These are phyloP conservation scores for Medicago arabica DNA, from an alignment of 306 rosid genomes.

Conservation along the genomic window DNA sequence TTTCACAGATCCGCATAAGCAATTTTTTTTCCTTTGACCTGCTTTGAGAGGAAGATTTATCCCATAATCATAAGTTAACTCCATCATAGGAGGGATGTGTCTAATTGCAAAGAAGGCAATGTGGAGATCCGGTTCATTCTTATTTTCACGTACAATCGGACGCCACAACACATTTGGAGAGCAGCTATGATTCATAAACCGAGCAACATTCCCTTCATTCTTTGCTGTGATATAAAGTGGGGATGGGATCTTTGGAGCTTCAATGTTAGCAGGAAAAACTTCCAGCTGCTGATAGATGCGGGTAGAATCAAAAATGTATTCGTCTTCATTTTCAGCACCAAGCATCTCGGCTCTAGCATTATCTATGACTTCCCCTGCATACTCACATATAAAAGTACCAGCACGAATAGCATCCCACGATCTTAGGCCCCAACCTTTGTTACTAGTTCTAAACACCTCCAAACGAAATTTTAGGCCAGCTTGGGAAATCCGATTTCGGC, in stretches of 20 bases:
- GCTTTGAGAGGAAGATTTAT: conserved; percentile 58
- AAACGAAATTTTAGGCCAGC: conserved; percentile 71
- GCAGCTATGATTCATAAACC: conserved; percentile 97
- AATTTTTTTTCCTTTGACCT: conserved; percentile 74
- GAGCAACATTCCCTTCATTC: conserved; percentile 86
- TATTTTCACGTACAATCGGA: conserved; percentile 70
- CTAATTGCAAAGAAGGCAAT: conserved; percentile 72
- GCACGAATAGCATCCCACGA: conserved; percentile 95
- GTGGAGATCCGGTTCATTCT: conserved; percentile 68
- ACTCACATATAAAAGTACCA: conserved; percentile 83
- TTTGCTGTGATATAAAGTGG: conserved; percentile 73
- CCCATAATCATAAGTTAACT: conserved; percentile 93
- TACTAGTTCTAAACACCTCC: conserved; percentile 82
- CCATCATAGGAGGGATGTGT: conserved; percentile 89
- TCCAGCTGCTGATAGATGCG: conserved; percentile 74
- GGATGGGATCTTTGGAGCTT: conserved; percentile 66
- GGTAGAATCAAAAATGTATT: conserved; percentile 76
- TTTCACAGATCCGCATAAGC: conserved; percentile 75
- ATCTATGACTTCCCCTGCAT: conserved; percentile 85
- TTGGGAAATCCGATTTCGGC: conserved; percentile 79
- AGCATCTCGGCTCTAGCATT: conserved; percentile 65
- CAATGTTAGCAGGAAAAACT: conserved; percentile 69
- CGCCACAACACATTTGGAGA: conserved; percentile 87
- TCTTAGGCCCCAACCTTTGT: conserved; percentile 94
- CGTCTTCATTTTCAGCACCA: conserved; percentile 70